Evolutionary conservation across 176 grass and related monocot genomes (phyloP), one percentile per base, ranked within the genome.

Genomic region (Carex cristatella): DNA sequence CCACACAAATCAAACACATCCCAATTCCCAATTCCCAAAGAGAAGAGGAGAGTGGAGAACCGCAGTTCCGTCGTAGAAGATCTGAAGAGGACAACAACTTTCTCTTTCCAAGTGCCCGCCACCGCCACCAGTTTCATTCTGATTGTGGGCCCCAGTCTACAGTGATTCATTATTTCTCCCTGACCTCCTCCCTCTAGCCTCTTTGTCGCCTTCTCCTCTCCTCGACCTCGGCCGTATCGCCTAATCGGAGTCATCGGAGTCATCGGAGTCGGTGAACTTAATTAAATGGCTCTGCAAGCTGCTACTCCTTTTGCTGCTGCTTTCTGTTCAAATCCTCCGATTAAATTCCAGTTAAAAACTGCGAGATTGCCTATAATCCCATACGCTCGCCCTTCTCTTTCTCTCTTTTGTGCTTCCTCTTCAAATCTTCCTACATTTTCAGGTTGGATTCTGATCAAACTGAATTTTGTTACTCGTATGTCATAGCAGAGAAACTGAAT

Each of bases 281-380:
- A 51, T 51, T 57, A 35, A 32, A 89, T 89, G 88, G 84, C 84
- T 67, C 48, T 89, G 70, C 79, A 86, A 40, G 61, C 60, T 2
- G 15, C 53, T 68, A 12, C 79, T 72, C 70, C 56, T 61, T 83
- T 51, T 56, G 42, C 85, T 63, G 5, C 84, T 15, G 33, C 30
- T 42, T 58, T 86, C 79, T 73, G 80, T 10, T 62, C 69, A 23
- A 30, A 18, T 32, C 78, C 79, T 66, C 84, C 19, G 1, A 10
- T 30, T 46, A 67, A 53, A 82, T 28, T 84, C 19, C 84, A 44
- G 3, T 58, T 79, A 7, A 49, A 44, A 40, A 27, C 64, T 55
- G 63, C 48, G 4, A 48, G 55, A 71, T 76, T 65, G 16, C 58
- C 66, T 77, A 14, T 9, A 56, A 77, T 77, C 55, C 35, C 4